Conservation (phyloP, 2,329 filamentous ascomycete genomes). For the Coleophoma cylindrospora region DNA sequence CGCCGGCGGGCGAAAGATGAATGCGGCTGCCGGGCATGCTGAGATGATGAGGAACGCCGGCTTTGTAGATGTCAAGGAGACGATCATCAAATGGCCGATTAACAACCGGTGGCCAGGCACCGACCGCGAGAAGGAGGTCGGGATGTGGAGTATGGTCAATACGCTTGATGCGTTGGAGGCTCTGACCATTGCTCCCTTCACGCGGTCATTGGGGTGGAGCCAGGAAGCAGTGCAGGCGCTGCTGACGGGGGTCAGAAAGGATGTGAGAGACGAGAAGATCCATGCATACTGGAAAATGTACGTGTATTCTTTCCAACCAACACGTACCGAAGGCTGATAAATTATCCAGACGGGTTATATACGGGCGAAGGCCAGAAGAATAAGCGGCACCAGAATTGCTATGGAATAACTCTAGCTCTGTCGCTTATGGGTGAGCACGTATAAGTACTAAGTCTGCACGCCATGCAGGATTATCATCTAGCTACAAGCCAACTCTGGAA, state of each 20-base stretch:
- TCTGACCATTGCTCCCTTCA: conserved; percentile 16
- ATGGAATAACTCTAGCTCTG: too few species aligned
- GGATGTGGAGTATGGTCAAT: conserved; percentile 15
- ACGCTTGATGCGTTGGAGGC: conserved; percentile 20
- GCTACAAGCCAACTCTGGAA: too few species aligned
- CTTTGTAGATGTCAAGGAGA: conserved; percentile 41
- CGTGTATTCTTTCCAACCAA: conserved; percentile 2
- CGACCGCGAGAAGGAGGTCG: conserved; percentile 20
- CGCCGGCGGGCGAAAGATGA: conserved; percentile 37
- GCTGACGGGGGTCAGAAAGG: conserved; percentile 23
- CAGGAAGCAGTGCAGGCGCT: conserved; percentile 24
- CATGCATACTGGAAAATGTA: conserved; percentile 16
- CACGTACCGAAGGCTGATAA: background rate
- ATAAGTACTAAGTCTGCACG: too few species aligned
- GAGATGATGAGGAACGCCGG: conserved; percentile 39
- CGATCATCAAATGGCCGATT: conserved; percentile 41
- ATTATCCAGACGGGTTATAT: background rate
- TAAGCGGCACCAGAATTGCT: background rate
- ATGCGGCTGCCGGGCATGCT: conserved; percentile 31
- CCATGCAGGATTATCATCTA: too few species aligned
- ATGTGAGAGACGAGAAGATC: conserved; percentile 22
- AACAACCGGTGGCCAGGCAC: conserved; percentile 44
- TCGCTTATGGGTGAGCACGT: too few species aligned
- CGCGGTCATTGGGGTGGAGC: conserved; percentile 18
- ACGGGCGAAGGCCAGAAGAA: background rate